A percentile compares a stretch with the other conserved stretches of the same genome.
Evolutionary conservation across 2,329 filamentous ascomycete species (phyloP).

Genomic region (Tolypocladium inflatum): DNA sequence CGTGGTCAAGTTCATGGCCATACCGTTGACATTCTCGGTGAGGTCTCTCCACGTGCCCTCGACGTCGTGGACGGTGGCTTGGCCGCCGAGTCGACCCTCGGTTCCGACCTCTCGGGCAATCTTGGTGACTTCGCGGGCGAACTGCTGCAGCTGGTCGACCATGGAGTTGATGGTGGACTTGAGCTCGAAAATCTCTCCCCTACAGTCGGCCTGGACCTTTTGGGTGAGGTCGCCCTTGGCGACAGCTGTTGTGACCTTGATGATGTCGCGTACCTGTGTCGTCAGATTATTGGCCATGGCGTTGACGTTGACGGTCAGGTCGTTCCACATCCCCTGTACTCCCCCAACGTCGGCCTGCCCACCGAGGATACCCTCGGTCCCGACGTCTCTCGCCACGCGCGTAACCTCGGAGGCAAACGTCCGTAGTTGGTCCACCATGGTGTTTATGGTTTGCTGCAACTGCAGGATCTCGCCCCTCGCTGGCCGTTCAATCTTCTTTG

Average conservation of each 20-base stretch:
- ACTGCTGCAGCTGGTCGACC: slow-evolving; percentile 96
- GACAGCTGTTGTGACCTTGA: slow-evolving; percentile 65
- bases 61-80: slow-evolving; percentile 92
- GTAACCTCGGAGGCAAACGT: slow-evolving; percentile 81
- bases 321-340: slow-evolving; percentile 83
- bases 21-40: slow-evolving; percentile 92
- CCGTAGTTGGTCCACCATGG: slow-evolving; percentile 78
- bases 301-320: slow-evolving; percentile 76
- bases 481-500: slow-evolving; percentile 74
- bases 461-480: slow-evolving; percentile 76
- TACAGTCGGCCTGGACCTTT: slow-evolving; percentile 88
- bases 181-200: slow-evolving; percentile 85
- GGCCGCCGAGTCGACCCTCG: slow-evolving; percentile 85
- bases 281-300: slow-evolving; percentile 84
- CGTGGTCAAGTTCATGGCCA: slow-evolving; percentile 96
- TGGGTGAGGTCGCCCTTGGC: slow-evolving; percentile 86
- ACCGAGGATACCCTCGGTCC: slow-evolving; percentile 73
- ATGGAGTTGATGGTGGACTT: slow-evolving; percentile 99
- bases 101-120: slow-evolving; percentile 95
- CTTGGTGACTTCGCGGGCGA: slow-evolving; percentile 93
- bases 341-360: slow-evolving; percentile 77
- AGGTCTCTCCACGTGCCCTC: slow-evolving; percentile 96
- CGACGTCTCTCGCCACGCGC: slow-evolving; percentile 73
- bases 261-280: slow-evolving; percentile 90
- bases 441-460: slow-evolving; percentile 79